A percentile compares a stretch with the other conserved stretches of the same genome.
Evolutionary conservation across 2,329 filamentous ascomycete genomes (phyloP).

Genomic region (Diaporthe sp.): DNA sequence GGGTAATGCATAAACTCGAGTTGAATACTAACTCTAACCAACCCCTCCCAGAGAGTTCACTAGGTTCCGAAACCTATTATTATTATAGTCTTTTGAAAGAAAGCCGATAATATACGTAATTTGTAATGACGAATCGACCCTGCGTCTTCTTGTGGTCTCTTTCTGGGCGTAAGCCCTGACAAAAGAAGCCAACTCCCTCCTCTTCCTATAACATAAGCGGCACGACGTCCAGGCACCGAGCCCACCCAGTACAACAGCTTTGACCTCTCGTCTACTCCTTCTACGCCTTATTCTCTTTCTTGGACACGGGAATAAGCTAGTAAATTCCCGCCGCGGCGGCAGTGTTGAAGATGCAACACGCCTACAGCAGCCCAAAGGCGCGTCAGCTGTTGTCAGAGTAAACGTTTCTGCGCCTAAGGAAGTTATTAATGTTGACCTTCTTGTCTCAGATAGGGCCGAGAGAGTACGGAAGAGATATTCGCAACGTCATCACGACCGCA

Average conservation of each 20-base stretch:
- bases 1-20: background rate
- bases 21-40: background rate
- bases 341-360: background rate
- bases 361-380: slow-evolving; percentile 2
- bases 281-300: background rate
- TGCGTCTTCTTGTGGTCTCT: background rate
- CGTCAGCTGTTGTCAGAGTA: background rate
- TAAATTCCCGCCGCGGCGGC: background rate
- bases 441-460: too few relatives aligned
- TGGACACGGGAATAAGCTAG: background rate
- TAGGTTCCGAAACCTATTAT: background rate
- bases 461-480: background rate
- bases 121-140: background rate
- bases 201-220: background rate
- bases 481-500: too few relatives aligned
- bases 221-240: background rate
- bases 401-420: background rate
- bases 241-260: background rate
- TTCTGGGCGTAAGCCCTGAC: too few relatives aligned
- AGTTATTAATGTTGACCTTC: too few relatives aligned
- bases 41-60: background rate
- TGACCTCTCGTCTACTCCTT: background rate
- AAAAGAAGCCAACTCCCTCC: too few relatives aligned
- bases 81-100: background rate
- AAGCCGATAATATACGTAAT: background rate